A percentile compares a stretch with the other conserved stretches of the same genome.
phyloP scores from a whole-genome alignment of 257 asterid species.

The Nicotiana otophora region DNA sequence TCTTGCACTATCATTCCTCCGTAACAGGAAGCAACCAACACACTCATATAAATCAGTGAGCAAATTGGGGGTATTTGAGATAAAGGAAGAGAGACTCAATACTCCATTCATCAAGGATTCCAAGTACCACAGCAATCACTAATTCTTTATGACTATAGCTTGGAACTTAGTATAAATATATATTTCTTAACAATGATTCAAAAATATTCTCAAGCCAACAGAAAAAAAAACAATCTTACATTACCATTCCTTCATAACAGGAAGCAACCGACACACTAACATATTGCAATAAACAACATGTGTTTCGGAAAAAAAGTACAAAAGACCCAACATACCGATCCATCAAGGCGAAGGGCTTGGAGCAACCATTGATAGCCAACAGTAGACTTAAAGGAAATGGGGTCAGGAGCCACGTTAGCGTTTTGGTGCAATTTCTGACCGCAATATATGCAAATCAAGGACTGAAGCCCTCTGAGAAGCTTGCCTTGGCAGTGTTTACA shows the following conservation, averaged over 20 bases:
- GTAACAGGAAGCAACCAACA: neutral
- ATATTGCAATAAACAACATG: neutral
- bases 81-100: neutral
- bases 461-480: slow-evolving; percentile 68
- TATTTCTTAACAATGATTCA: neutral
- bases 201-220: neutral
- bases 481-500: slow-evolving; percentile 67
- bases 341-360: slow-evolving; percentile 67
- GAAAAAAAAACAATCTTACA: neutral
- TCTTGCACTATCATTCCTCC: neutral
- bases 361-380: slow-evolving; percentile 68
- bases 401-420: slow-evolving; percentile 42
- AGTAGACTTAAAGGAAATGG: slow-evolving; percentile 56
- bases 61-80: neutral
- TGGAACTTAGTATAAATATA: neutral
- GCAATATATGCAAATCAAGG: slow-evolving; percentile 69
- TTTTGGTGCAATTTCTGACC: slow-evolving; percentile 40
- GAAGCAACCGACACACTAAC: neutral
- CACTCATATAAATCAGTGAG: neutral
- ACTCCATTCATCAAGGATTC: neutral
- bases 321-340: slow-evolving; percentile 58
- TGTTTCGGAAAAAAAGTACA: neutral
- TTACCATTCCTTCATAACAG: neutral
- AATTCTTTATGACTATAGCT: neutral
- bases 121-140: neutral